phyloP scores from a whole-genome alignment of 345 rosid species.

The Salix dunnii region DNA sequence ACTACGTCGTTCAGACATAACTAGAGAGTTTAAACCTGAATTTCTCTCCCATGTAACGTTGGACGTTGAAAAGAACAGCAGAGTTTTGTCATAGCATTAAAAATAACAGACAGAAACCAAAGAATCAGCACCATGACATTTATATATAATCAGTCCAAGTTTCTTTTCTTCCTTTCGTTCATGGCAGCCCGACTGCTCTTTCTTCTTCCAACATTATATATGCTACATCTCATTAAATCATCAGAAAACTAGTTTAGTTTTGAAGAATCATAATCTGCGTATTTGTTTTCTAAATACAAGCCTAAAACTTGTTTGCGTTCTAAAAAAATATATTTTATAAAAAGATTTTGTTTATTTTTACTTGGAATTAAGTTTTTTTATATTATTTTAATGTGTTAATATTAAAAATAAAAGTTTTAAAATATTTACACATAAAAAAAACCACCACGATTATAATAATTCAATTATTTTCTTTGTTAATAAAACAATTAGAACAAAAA shows the following conservation, averaged over 20 bases:
- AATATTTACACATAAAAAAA: too few species aligned
- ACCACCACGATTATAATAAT: too few species aligned
- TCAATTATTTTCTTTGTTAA: too few species aligned
- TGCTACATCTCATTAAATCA: neutral
- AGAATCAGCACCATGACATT: neutral
- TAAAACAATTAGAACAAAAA: neutral
- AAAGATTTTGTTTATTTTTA: too few species aligned
- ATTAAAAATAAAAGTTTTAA: too few species aligned
- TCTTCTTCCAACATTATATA: neutral
- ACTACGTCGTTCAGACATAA: conserved; percentile 5
- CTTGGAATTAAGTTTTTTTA: too few species aligned
- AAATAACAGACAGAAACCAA: too few species aligned
- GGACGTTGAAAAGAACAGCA: neutral
- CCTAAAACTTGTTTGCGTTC: neutral
- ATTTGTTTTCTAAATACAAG: neutral
- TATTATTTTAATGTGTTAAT: too few species aligned
- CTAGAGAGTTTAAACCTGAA: neutral
- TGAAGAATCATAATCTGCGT: neutral
- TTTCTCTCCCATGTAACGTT: neutral
- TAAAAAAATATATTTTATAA: too few species aligned
- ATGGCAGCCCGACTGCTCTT: neutral
- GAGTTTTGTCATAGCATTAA: neutral
- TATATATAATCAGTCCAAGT: neutral
- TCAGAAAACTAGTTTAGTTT: neutral
- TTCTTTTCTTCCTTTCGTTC: neutral